Conservation (phyloP, 345 rosid genomes). For the Turritis glabra region DNA sequence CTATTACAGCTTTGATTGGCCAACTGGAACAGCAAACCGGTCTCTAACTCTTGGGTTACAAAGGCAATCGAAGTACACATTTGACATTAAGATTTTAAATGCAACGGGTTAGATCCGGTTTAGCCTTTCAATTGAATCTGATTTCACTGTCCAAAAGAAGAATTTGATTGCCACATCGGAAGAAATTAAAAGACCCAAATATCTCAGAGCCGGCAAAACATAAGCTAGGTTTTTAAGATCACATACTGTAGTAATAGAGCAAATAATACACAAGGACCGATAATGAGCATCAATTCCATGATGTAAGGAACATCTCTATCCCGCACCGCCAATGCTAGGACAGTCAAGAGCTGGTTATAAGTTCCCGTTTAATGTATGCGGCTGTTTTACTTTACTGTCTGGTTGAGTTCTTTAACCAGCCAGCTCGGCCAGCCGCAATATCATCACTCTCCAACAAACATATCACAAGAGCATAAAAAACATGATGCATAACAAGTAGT, state of each 20-base stretch:
- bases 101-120: background rate
- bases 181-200: background rate
- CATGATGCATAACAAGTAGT: background rate
- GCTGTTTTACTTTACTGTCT: slow-evolving; percentile 78
- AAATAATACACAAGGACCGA: background rate
- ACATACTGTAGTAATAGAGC: background rate
- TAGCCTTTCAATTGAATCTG: background rate
- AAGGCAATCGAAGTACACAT: background rate
- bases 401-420: slow-evolving; percentile 67
- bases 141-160: background rate
- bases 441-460: background rate
- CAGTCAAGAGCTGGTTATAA: slow-evolving; percentile 74
- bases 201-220: background rate
- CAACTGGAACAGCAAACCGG: background rate
- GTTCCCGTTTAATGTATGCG: slow-evolving; percentile 58
- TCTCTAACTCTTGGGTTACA: background rate
- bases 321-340: slow-evolving; percentile 51
- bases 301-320: slow-evolving; percentile 63
- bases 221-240: background rate
- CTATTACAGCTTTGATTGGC: background rate
- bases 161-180: background rate
- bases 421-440: slow-evolving; percentile 94
- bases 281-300: background rate
- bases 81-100: background rate
- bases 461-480: background rate